Percentiles rank a stretch among this genome's conserved stretches.
These are phyloP conservation scores for Zygosaccharomyces bailii DNA, from an alignment of 805 yeast genomes.

Conservation along the genomic window DNA sequence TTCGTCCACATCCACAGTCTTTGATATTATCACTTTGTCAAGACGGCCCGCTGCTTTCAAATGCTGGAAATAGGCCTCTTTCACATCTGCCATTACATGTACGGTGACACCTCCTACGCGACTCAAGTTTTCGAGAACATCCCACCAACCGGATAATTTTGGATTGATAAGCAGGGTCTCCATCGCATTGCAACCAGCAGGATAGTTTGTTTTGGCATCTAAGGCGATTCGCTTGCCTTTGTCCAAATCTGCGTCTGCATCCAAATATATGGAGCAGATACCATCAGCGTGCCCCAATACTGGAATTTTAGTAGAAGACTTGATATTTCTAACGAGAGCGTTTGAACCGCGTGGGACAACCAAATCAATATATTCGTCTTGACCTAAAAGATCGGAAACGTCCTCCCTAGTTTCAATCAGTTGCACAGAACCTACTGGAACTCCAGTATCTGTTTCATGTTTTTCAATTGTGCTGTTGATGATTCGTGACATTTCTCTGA, in stretches of 20 bases:
- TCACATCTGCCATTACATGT: constrained; percentile 58
- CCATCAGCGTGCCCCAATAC: constrained; percentile 99
- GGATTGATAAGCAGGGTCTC: constrained; percentile 70
- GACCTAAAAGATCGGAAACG: constrained; percentile 76
- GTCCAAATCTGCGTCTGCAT: constrained; percentile 66
- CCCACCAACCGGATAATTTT: constrained; percentile 36
- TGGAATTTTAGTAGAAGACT: constrained; percentile 86
- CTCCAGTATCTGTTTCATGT: constrained; percentile 49
- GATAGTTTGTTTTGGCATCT: constrained; percentile 93
- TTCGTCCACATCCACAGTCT: constrained; percentile 46
- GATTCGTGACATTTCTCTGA: constrained; percentile 72
- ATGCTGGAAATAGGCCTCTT: constrained; percentile 26
- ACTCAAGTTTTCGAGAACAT: constrained; percentile 45
- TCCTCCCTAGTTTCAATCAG: constrained; percentile 86
- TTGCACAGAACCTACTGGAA: constrained; percentile 81
- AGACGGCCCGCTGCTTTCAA: constrained; percentile 18
- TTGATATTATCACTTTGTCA: constrained; percentile 23
- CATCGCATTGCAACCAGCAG: constrained; percentile 98
- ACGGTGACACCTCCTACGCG: constrained; percentile 63
- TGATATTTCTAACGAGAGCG: constrained; percentile 81
- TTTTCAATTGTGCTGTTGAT: constrained; percentile 54
- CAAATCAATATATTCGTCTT: constrained; percentile 86
- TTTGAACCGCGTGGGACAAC: constrained; percentile 99
- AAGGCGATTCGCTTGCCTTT: constrained; percentile 74
- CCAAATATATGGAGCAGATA: constrained; percentile 83